Conservation (phyloP, 345 rosid genomes). For the Eucalyptus caleyi region DNA sequence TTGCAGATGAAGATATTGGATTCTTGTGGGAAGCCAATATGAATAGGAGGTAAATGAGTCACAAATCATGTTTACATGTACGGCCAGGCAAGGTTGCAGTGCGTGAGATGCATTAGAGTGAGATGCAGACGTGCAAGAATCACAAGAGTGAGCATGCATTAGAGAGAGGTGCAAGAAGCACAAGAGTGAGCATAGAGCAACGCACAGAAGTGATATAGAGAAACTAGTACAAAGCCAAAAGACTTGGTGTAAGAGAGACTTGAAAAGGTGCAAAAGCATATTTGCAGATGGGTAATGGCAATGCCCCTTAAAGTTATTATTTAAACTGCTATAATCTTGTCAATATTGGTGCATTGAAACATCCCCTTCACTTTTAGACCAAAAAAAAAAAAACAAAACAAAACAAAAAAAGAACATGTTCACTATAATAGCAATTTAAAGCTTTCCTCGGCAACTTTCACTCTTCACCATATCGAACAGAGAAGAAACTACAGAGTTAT, state of each 20-base stretch:
- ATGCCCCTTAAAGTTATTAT: not conserved
- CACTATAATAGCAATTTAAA: too few species aligned
- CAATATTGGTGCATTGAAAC: not conserved
- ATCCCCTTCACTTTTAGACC: not conserved
- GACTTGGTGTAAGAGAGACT: not conserved
- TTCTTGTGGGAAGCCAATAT: not conserved
- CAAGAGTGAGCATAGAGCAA: not conserved
- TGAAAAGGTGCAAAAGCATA: not conserved
- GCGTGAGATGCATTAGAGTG: too few species aligned
- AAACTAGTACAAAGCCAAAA: not conserved
- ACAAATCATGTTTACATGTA: not conserved
- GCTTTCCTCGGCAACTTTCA: too few species aligned
- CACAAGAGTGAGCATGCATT: not conserved
- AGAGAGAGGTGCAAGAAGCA: not conserved
- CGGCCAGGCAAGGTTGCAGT: not conserved
- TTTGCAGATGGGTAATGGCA: not conserved
- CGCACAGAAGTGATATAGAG: not conserved
- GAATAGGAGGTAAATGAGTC: not conserved
- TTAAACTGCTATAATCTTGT: not conserved
- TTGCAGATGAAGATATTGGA: not conserved
- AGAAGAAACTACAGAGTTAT: not conserved
- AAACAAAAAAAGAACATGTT: too few species aligned
- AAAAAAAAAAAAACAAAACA: too few species aligned
- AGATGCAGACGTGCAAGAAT: not conserved
- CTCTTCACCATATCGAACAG: not conserved